Conservation (phyloP, 768 basidiomycete species). For the Kwoniella newhampshirensis region DNA sequence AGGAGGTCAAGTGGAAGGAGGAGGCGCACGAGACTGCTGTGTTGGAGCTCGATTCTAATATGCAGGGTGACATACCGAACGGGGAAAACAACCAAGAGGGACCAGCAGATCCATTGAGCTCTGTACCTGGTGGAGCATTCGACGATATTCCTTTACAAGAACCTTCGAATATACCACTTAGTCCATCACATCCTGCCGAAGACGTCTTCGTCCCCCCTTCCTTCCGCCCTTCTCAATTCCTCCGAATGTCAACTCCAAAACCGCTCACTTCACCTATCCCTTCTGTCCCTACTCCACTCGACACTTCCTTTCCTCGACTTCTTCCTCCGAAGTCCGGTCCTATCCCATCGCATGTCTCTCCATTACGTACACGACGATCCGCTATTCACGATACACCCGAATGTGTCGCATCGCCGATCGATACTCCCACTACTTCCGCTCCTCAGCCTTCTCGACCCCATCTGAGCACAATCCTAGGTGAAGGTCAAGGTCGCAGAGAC, state of each 20-base stretch:
- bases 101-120: neutral
- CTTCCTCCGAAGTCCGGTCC: constrained; percentile 4
- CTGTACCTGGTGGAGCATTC: neutral
- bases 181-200: neutral
- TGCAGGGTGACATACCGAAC: neutral
- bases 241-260: constrained; percentile 20
- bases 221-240: constrained; percentile 12
- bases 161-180: too few relatives aligned
- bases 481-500: constrained; percentile 27
- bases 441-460: constrained; percentile 1
- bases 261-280: constrained; percentile 14
- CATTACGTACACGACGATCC: constrained; percentile 1
- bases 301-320: constrained; percentile 2
- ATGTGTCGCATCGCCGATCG: constrained; percentile 29
- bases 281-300: constrained; percentile 14
- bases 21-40: neutral
- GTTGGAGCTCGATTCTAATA: neutral
- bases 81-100: neutral
- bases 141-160: neutral
- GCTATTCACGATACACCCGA: constrained; percentile 12
- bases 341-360: neutral
- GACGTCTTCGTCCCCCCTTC: constrained; percentile 10
- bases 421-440: constrained; percentile 20
- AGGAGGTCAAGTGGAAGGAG: constrained; percentile 17
- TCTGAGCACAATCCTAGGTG: neutral